Evolutionary conservation across 1,284 basidiomycete genomes (phyloP).

Genomic region (Thelephora terrestris): DNA sequence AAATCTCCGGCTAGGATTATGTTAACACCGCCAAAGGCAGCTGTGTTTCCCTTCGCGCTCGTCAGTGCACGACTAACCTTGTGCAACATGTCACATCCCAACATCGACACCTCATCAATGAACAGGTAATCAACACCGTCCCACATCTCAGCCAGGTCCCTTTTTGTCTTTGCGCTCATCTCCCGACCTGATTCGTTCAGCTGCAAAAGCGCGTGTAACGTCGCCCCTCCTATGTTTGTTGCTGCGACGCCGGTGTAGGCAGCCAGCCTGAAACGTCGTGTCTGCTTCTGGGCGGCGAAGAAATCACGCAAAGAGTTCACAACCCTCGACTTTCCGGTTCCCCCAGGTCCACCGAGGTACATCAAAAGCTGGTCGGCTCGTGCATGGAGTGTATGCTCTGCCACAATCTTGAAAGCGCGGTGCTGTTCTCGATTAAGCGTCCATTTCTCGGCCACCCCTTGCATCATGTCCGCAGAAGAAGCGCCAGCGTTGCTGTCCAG

Average conservation of each 20-base stretch:
- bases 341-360: conserved; percentile 21
- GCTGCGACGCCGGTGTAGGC: conserved; percentile 29
- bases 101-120: conserved; percentile 34
- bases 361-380: conserved; percentile 13
- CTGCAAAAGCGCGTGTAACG: conserved; percentile 24
- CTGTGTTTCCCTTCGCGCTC: too few relatives aligned
- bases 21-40: too few relatives aligned
- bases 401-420: conserved; percentile 22
- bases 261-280: conserved; percentile 17
- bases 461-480: too few relatives aligned
- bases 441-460: conserved; percentile 12
- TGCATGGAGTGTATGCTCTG: conserved; percentile 11
- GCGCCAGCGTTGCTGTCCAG: too few relatives aligned
- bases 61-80: conserved; percentile 22
- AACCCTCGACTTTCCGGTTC: conserved; percentile 29
- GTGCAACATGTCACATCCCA: conserved; percentile 21
- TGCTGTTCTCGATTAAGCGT: conserved; percentile 21
- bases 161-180: not conserved
- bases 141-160: conserved; percentile 23
- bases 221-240: conserved; percentile 24
- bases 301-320: conserved; percentile 23
- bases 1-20: too few relatives aligned
- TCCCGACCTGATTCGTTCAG: conserved; percentile 11
- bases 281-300: conserved; percentile 15
- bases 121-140: conserved; percentile 29